Base-by-base conservation (phyloP, 306 rosid genomes). In the Begonia loranthoides region DNA sequence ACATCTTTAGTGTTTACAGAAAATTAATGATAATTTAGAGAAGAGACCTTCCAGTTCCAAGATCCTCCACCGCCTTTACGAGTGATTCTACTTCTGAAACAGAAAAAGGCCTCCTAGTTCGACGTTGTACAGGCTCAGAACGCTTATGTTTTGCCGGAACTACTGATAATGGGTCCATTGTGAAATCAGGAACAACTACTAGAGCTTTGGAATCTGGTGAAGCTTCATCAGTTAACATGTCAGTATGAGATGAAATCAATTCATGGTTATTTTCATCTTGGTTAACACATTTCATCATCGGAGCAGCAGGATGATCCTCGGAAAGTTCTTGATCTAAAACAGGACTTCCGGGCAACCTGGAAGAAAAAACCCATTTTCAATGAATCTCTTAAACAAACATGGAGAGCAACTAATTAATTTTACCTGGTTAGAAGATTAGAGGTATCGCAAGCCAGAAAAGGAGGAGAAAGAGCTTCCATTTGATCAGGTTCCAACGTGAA, bases 51-150 rank as follows among this genome's bases (percentile, higher is more conserved):
- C 97, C 97, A 10, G 95, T 90, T 68, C 97, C 97, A 14, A 85
- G 83, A 46, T 90, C 94, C 76, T 85, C 97, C 45, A 90, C 95
- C 4, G 94, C 94, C 41, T 82, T 68, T 57, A 90, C 95, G 60
- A 90, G 76, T 39, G 94, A 89, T 78, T 90, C 95, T 28, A 90
- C 97, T 71, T 90, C 95, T 40, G 85, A 61, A 16, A 85, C 97
- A 59, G 97, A 78, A 65, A 90, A 90, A 6, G 97, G 97, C 59
- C 97, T 75, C 68, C 97, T 80, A 10, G 79, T 74, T 70, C 97
- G 81, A 66, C 97, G 97, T 75, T 82, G 97, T 66, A 69, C 87
- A 78, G 73, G 67, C 47, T 82, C 95, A 45, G 81, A 62, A 55
- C 71, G 83, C 76, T 52, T 80, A 16, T 65, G 81, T 74, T 59